These are phyloP conservation scores for Xenoacremonium recifei DNA, from an alignment of 2,329 filamentous ascomycete genomes.

Conservation along the genomic window DNA sequence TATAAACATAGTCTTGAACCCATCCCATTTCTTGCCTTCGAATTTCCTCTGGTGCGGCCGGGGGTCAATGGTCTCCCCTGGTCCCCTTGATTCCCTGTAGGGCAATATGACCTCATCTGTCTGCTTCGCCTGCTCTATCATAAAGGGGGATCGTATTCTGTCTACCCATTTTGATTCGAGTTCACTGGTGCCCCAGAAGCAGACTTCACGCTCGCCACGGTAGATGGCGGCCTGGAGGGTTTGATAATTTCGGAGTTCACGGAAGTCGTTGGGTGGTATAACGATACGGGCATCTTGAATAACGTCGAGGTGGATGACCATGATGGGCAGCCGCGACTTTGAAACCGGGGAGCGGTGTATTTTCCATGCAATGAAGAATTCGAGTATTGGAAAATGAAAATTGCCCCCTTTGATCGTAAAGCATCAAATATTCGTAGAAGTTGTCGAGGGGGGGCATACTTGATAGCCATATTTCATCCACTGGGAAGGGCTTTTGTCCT, in stretches of 20 bases:
- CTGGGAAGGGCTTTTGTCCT: constrained; percentile 2
- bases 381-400: not conserved
- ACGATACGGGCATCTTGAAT: not conserved
- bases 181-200: no score
- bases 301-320: constrained; percentile 1
- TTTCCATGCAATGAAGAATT: not conserved
- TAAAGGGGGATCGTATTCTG: not conserved
- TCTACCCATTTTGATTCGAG: not conserved
- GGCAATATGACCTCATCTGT: not conserved
- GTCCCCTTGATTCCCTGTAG: not conserved
- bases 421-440: not conserved
- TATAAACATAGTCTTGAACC: constrained; percentile 22
- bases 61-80: not conserved
- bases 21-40: constrained; percentile 7
- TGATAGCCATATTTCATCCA: not conserved
- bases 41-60: not conserved
- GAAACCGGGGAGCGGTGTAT: not conserved
- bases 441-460: not conserved
- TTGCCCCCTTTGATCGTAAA: not conserved
- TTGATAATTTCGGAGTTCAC: constrained; percentile 6
- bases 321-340: constrained; percentile 6
- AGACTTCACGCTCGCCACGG: constrained; percentile 16
- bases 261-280: not conserved
- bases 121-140: no score
- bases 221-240: constrained; percentile 17